phyloP scores from a whole-genome alignment of 1,284 basidiomycete species.

The Psilocybe mexicana region DNA sequence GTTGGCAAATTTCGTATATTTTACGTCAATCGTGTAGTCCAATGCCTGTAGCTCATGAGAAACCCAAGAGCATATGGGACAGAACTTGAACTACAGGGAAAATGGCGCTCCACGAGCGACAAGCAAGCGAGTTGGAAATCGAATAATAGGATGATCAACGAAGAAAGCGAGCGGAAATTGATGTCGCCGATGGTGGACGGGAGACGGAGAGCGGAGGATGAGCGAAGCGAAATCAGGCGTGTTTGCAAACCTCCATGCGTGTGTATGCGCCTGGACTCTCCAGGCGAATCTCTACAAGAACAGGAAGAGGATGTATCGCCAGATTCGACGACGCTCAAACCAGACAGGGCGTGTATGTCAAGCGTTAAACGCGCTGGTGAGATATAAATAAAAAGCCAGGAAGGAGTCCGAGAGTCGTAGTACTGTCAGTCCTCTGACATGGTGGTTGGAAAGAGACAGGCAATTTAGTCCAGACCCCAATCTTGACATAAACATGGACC shows the following conservation, averaged over 20 bases:
- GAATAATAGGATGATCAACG: too few species aligned
- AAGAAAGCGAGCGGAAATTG: neutral
- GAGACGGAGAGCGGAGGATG: neutral
- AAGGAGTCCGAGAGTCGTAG: neutral
- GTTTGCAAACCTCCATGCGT: neutral
- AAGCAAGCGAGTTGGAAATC: too few species aligned
- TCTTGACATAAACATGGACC: too few species aligned
- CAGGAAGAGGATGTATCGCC: neutral
- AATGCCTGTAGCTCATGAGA: neutral
- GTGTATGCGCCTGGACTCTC: neutral
- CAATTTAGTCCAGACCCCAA: neutral
- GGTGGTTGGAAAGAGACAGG: conserved; percentile 3
- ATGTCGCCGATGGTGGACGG: neutral
- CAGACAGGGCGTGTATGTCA: neutral
- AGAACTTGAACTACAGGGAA: neutral
- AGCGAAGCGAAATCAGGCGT: neutral
- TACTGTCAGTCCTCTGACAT: conserved; percentile 5
- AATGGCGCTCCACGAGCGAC: too few species aligned
- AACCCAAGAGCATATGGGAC: neutral
- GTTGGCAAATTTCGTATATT: neutral
- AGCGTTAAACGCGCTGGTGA: neutral
- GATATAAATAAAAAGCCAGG: neutral
- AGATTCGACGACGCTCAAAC: neutral
- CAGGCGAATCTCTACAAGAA: neutral
- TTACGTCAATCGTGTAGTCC: neutral